Evolutionary conservation across 306 rosid genomes (phyloP).

Genomic region (Cucurbita pepo): DNA sequence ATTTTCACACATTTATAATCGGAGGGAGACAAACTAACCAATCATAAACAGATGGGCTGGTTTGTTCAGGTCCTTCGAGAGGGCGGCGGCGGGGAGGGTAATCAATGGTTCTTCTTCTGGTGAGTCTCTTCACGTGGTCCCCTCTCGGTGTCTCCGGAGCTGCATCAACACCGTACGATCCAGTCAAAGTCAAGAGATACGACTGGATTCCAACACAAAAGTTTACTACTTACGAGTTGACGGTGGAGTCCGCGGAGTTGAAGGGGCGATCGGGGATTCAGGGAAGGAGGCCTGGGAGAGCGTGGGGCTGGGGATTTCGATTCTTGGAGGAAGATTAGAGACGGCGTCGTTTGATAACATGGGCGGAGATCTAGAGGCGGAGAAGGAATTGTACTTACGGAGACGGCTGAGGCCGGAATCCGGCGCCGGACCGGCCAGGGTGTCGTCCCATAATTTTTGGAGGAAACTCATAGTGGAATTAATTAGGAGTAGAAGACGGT

Average conservation of each 20-base stretch:
- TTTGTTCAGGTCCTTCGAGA: conserved; percentile 13
- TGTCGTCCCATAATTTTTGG: conserved; percentile 92
- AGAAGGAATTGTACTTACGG: conserved; percentile 51
- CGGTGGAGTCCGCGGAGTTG: conserved; percentile 41
- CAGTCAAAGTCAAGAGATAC: neutral
- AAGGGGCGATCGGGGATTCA: conserved; percentile 17
- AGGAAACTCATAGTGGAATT: conserved; percentile 48
- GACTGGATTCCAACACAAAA: neutral
- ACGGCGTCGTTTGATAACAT: conserved; percentile 4
- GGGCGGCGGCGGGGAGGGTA: conserved; percentile 6
- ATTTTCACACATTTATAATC: no score
- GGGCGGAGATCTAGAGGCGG: conserved; percentile 11
- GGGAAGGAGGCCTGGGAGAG: neutral
- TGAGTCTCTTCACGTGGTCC: conserved; percentile 27
- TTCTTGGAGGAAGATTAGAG: neutral
- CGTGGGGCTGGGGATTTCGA: conserved; percentile 15
- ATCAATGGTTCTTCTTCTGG: conserved; percentile 33
- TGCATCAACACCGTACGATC: conserved; percentile 6
- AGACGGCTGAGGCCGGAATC: conserved; percentile 81
- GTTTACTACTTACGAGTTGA: conserved; percentile 25
- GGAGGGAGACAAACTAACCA: conserved; percentile 18
- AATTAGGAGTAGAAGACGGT: neutral
- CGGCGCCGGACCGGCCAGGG: conserved; percentile 83
- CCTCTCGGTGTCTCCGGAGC: conserved; percentile 42
- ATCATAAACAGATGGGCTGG: conserved; percentile 38